These are phyloP conservation scores for Malassezia restricta DNA, from an alignment of 1,284 basidiomycete genomes.

Conservation along the genomic window DNA sequence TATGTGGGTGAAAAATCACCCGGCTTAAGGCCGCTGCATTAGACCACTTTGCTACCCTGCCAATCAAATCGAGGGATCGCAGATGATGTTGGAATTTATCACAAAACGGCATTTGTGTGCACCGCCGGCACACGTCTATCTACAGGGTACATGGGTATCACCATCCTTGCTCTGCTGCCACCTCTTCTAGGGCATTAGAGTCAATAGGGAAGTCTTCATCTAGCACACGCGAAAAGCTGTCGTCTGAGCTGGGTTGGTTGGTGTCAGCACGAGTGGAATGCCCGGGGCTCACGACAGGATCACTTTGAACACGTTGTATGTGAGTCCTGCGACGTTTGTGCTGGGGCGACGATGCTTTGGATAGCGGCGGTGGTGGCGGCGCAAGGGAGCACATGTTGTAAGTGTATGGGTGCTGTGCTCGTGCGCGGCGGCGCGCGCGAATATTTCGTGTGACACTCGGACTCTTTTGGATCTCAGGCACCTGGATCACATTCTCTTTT, in stretches of 20 bases:
- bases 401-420: conserved; percentile 4
- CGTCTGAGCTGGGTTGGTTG: conserved; percentile 7
- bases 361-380: not conserved
- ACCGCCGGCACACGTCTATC: not conserved
- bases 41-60: conserved; percentile 22
- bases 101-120: not conserved
- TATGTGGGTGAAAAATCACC: not conserved
- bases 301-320: not conserved
- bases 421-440: conserved; percentile 4
- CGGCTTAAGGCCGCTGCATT: conserved; percentile 20
- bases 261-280: not conserved
- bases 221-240: conserved; percentile 11
- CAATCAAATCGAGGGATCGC: conserved; percentile 3
- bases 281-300: not conserved
- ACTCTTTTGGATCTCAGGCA: not conserved
- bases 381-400: conserved; percentile 3
- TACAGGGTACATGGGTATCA: not conserved
- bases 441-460: not conserved
- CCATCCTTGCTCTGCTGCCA: conserved; percentile 12
- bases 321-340: not conserved
- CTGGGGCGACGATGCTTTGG: not conserved
- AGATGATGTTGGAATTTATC: not conserved
- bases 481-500: not conserved
- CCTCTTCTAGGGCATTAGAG: conserved; percentile 9
- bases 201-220: conserved; percentile 12